These are phyloP conservation scores for Trichopus zeylanicus DNA, from an alignment of 116 monocot species.

Conservation along the genomic window DNA sequence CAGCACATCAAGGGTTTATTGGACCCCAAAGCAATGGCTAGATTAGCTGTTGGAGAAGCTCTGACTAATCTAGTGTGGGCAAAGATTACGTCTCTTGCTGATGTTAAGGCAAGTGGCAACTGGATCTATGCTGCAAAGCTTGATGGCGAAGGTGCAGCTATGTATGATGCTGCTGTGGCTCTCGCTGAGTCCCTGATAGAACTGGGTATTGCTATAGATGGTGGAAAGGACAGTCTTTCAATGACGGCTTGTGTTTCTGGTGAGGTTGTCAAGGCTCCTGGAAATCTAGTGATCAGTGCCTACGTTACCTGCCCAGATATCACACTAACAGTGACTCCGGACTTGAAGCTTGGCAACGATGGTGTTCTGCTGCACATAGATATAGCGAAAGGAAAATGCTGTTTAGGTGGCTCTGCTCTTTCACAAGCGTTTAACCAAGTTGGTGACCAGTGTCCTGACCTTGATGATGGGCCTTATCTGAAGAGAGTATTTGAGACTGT, in stretches of 20 bases:
- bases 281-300: slow-evolving; percentile 84
- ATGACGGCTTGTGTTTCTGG: slow-evolving; percentile 80
- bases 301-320: slow-evolving; percentile 96
- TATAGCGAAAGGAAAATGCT: slow-evolving; percentile 55
- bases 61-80: slow-evolving; percentile 96
- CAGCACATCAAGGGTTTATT: slow-evolving; percentile 89
- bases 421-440: slow-evolving; percentile 78
- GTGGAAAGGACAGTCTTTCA: slow-evolving; percentile 97
- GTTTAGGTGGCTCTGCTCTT: slow-evolving; percentile 88
- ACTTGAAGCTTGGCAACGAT: slow-evolving; percentile 72
- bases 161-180: slow-evolving; percentile 94
- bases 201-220: slow-evolving; percentile 95
- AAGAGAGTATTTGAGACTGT: slow-evolving; percentile 59
- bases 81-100: slow-evolving; percentile 77
- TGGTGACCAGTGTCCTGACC: slow-evolving; percentile 75
- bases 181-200: slow-evolving; percentile 90
- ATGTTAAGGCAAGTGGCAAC: slow-evolving; percentile 97
- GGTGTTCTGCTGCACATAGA: slow-evolving; percentile 79
- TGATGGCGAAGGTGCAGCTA: slow-evolving; percentile 94
- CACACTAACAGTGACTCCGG: slow-evolving; percentile 89
- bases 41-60: slow-evolving; percentile 92
- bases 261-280: slow-evolving; percentile 97
- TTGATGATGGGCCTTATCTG: slow-evolving; percentile 81
- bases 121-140: slow-evolving; percentile 99
- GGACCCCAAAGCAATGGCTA: slow-evolving; percentile 81